These are phyloP conservation scores for Jamesozyma spencerorum DNA, from an alignment of 805 yeast genomes.

Conservation along the genomic window DNA sequence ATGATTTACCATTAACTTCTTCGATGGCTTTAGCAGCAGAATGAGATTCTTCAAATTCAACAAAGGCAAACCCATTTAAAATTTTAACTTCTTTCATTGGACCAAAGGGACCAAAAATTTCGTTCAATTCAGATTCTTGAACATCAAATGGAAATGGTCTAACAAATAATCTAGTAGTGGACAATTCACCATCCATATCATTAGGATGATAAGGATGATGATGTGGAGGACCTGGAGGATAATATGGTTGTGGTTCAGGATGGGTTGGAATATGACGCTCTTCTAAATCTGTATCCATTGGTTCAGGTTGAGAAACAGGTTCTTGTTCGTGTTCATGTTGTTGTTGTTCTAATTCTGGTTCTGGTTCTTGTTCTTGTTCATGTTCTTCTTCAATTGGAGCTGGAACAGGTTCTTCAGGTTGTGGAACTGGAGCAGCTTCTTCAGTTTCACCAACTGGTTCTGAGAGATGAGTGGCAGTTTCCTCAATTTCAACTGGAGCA, in stretches of 20 bases:
- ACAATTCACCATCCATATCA: slow-evolving; percentile 29
- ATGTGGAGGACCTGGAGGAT: slow-evolving; percentile 9
- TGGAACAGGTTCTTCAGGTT: slow-evolving; percentile 2
- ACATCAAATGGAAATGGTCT: slow-evolving; percentile 55
- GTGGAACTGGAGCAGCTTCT: slow-evolving; percentile 4
- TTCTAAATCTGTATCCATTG: slow-evolving; percentile 9
- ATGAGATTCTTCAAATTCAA: slow-evolving; percentile 70
- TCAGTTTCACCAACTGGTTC: slow-evolving; percentile 4
- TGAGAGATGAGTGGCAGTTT: neutral
- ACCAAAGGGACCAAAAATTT: slow-evolving; percentile 58
- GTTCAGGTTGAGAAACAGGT: slow-evolving; percentile 11
- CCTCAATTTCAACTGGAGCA: slow-evolving; percentile 1
- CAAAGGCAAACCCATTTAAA: slow-evolving; percentile 80
- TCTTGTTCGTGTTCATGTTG: slow-evolving; percentile 1
- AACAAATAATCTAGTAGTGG: slow-evolving; percentile 43
- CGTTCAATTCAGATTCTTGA: slow-evolving; percentile 53
- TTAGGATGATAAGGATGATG: slow-evolving; percentile 11
- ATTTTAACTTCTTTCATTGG: slow-evolving; percentile 58
- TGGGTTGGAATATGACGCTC: slow-evolving; percentile 7
- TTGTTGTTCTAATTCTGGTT: too few species aligned
- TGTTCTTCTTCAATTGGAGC: slow-evolving; percentile 5
- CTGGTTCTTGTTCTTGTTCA: slow-evolving; percentile 1
- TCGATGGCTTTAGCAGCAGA: slow-evolving; percentile 68
- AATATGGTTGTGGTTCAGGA: slow-evolving; percentile 16
- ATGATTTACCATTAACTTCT: slow-evolving; percentile 60